Conservation (phyloP, 192 early-diverging fungal genomes). For the Podila minutissima region DNA sequence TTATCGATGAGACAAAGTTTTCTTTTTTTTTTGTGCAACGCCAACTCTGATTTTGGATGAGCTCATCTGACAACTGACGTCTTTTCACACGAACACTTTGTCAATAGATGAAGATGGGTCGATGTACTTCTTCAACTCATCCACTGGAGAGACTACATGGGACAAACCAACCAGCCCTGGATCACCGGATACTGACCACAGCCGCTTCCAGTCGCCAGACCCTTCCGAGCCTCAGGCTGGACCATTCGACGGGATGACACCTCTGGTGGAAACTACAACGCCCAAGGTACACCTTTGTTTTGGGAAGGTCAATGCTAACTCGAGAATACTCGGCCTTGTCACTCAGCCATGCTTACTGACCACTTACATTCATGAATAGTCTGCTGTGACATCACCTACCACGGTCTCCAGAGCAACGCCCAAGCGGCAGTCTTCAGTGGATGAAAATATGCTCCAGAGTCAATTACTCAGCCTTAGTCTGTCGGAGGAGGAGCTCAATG, state of each 20-base stretch:
- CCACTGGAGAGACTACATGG: conserved; percentile 61
- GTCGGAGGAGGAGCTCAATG: conserved; percentile 39
- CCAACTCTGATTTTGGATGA: too few species aligned
- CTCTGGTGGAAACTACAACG: background rate
- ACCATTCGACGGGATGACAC: background rate
- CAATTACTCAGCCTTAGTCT: conserved; percentile 31
- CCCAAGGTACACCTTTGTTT: background rate
- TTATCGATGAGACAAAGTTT: background rate
- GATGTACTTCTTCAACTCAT: conserved; percentile 64
- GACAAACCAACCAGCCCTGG: conserved; percentile 44
- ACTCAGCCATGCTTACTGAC: background rate
- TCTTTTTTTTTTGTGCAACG: too few species aligned
- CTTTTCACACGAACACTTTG: background rate
- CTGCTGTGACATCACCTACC: background rate
- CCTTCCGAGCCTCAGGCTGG: background rate
- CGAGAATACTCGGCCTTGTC: background rate
- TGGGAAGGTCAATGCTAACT: background rate
- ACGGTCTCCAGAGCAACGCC: background rate
- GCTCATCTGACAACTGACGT: background rate
- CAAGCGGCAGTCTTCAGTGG: conserved; percentile 25
- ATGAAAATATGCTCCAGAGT: conserved; percentile 43
- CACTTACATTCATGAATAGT: background rate
- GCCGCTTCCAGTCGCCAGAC: background rate
- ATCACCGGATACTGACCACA: background rate
- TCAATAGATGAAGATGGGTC: conserved; percentile 56